Conservation (phyloP, 2,329 filamentous ascomycete genomes). For the Coniochaeta pulveracea region DNA sequence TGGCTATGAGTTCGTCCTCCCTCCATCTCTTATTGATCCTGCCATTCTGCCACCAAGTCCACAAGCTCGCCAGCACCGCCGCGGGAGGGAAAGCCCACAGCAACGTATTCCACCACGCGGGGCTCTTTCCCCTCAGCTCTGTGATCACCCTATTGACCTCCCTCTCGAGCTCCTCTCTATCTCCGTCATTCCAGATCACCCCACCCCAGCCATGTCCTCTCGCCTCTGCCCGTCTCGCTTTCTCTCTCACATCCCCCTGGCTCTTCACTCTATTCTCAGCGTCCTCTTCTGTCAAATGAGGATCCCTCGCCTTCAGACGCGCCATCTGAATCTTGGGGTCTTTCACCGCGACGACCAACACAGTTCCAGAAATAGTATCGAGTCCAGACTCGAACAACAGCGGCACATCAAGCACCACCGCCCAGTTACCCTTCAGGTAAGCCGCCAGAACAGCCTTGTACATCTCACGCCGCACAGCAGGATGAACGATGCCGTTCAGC, state of each 20-base stretch:
- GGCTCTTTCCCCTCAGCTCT: slow-evolving; percentile 51
- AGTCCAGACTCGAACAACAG: slow-evolving; percentile 82
- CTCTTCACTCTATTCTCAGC: slow-evolving; percentile 77
- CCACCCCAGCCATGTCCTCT: slow-evolving; percentile 54
- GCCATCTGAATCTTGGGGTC: slow-evolving; percentile 76
- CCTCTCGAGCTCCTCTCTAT: slow-evolving; percentile 54
- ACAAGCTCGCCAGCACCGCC: slow-evolving; percentile 55
- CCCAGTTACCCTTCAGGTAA: slow-evolving; percentile 72
- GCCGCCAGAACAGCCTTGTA: slow-evolving; percentile 60
- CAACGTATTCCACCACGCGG: slow-evolving; percentile 75
- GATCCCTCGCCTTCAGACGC: slow-evolving; percentile 63
- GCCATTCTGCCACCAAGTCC: slow-evolving; percentile 63
- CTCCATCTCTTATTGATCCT: slow-evolving; percentile 63
- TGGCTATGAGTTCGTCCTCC: slow-evolving; percentile 31
- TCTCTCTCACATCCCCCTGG: slow-evolving; percentile 76
- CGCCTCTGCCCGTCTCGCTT: slow-evolving; percentile 56
- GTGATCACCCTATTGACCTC: slow-evolving; percentile 58
- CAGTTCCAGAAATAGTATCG: slow-evolving; percentile 74
- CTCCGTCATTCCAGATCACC: slow-evolving; percentile 85
- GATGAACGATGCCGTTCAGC: slow-evolving; percentile 86
- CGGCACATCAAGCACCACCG: slow-evolving; percentile 85
- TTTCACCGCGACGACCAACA: slow-evolving; percentile 75
- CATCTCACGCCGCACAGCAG: slow-evolving; percentile 76
- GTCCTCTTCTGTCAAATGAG: slow-evolving; percentile 72
- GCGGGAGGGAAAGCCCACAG: slow-evolving; percentile 62